phyloP scores from a whole-genome alignment of 495 filamentous ascomycete genomes.

The Hyaloscypha finlandica region DNA sequence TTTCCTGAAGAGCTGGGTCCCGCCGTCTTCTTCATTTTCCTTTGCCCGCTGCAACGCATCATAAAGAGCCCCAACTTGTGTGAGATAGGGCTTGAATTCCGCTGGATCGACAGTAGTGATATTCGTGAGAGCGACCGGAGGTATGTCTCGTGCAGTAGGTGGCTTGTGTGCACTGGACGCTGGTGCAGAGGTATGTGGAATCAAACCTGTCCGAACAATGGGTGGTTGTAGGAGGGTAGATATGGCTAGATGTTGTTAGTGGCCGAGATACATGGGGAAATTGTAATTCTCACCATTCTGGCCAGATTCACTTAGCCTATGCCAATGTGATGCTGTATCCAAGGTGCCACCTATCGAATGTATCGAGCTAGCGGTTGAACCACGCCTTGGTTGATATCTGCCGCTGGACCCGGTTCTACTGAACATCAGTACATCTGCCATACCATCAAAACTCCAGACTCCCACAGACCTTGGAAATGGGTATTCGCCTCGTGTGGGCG shows the following conservation, averaged over 20 bases:
- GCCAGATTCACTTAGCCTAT: slow-evolving; percentile 70
- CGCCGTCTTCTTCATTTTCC: slow-evolving; percentile 61
- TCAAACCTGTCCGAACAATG: slow-evolving; percentile 82
- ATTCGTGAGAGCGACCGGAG: slow-evolving; percentile 89
- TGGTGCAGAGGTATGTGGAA: slow-evolving; percentile 69
- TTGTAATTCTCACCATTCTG: slow-evolving; percentile 69
- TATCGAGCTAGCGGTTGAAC: slow-evolving; percentile 85
- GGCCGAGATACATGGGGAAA: background rate
- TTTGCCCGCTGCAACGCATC: slow-evolving; percentile 81
- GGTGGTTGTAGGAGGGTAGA: slow-evolving; percentile 90
- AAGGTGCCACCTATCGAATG: slow-evolving; percentile 76
- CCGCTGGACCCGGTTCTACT: slow-evolving; percentile 32
- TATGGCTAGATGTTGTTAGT: slow-evolving; percentile 62
- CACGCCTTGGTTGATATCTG: slow-evolving; percentile 53
- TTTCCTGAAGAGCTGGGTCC: slow-evolving; percentile 45
- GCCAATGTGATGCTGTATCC: slow-evolving; percentile 61
- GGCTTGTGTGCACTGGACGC: slow-evolving; percentile 70
- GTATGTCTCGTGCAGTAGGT: slow-evolving; percentile 90
- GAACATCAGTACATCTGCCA: slow-evolving; percentile 15
- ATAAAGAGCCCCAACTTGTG: slow-evolving; percentile 77
- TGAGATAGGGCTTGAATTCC: slow-evolving; percentile 80
- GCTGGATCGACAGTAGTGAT: slow-evolving; percentile 79
- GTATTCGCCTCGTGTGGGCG: slow-evolving; percentile 57
- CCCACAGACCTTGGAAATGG: slow-evolving; percentile 48
- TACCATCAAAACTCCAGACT: background rate